Evolutionary conservation across 768 basidiomycete species (phyloP), one percentile per base, ranked within the genome.

Genomic region (Agaricus subrufescens): DNA sequence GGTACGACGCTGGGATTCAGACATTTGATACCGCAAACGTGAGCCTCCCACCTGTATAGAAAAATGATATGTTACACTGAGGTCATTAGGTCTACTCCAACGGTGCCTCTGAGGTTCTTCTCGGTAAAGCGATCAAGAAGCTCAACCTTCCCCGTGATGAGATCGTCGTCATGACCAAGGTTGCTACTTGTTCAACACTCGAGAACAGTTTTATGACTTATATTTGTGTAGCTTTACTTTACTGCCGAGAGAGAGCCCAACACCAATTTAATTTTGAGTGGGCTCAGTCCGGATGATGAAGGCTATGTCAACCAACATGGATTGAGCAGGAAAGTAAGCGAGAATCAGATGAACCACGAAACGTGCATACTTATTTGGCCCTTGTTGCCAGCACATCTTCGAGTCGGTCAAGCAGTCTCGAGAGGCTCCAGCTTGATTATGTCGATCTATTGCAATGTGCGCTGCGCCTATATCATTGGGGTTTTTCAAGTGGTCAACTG

Each of bases 121-220:
- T 89, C 23, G 89, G 89, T 9, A 85, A 86, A 61, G 87, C 83
- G 2, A 84, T 92, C 71, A 87, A 86, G 62, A 63, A 82, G 58
- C 75, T 81, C 59, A 66, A 83, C 19, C 73, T 89, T 11, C 87
- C 87, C n/a, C 80, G 89, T 1, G 85, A 86, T 14, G 81, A 85
- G 60, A 82, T 91, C 45, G 89, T 92, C 15, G 79, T 92, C 14
- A 78, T 91, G 75, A 89, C 90, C 54, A 91, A 92, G 72, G 82
- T 82, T 53, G 2, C 5, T 34, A 34, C 34, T 11, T 44, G 43
- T 11, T 19, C 1, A 44, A n/a, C 3, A 26, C 25, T 4, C n/a
- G n/a, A 7, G 11, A 9, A 44, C 14, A 7, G 8, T 44, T 44
- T 4, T 43, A 15, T 19, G 43, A 19, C 9, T 44, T 8, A 15